Evolutionary conservation across 257 asterid genomes (phyloP).

Genomic region (Solanum chiquidenum): DNA sequence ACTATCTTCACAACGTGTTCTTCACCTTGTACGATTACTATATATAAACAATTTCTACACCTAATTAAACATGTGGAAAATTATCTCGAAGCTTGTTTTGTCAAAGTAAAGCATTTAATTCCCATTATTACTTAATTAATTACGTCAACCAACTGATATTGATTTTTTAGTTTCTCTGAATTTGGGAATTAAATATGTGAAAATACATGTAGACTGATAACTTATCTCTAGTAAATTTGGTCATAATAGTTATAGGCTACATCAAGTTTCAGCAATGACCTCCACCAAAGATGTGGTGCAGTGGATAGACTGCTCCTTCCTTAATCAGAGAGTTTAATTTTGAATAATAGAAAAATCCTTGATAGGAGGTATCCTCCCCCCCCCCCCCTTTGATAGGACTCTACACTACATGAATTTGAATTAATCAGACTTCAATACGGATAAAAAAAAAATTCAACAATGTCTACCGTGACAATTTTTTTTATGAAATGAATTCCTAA

Average conservation of each 20-base stretch:
- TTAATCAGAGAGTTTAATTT: not conserved
- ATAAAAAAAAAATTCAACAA: not conserved
- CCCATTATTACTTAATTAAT: not conserved
- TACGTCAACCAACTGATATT: not conserved
- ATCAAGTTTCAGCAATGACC: not conserved
- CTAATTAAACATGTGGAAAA: not conserved
- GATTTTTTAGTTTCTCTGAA: not conserved
- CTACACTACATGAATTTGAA: accelerated
- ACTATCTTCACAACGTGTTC: not conserved
- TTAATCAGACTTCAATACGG: accelerated
- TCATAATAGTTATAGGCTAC: not conserved
- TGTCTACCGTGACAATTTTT: not conserved
- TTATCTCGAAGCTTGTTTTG: not conserved
- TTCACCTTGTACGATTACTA: not conserved
- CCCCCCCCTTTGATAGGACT: accelerated
- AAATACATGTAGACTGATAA: not conserved
- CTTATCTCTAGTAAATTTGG: not conserved
- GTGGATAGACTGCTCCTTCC: accelerated
- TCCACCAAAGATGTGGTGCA: accelerated
- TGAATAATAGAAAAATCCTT: not conserved
- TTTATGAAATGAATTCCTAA: not conserved
- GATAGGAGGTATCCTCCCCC: accelerated
- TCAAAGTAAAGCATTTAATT: not conserved
- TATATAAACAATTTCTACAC: not conserved
- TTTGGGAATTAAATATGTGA: not conserved